A percentile compares a stretch with the other conserved stretches of the same genome.
These are phyloP conservation scores for Aspergillus uvarum DNA, from an alignment of 2,329 filamentous ascomycete genomes.

Conservation along the genomic window DNA sequence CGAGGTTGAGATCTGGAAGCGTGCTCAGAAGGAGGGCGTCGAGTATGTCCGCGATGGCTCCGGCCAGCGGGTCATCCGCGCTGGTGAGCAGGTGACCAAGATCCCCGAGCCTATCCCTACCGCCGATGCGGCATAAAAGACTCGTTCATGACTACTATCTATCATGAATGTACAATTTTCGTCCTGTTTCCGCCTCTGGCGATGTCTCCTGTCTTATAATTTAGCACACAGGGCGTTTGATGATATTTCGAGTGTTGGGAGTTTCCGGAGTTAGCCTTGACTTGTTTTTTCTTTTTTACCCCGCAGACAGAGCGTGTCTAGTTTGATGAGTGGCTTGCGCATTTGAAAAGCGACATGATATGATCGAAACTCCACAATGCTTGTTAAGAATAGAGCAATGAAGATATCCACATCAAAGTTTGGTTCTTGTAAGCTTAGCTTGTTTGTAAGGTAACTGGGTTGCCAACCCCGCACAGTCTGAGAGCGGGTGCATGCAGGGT, in stretches of 20 bases:
- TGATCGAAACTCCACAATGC: constrained; percentile 1
- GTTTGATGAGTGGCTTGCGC: constrained; percentile 1
- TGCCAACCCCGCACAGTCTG: background rate
- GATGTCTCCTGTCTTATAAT: constrained; percentile 13
- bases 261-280: constrained; percentile 16
- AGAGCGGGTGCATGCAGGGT: too few species aligned
- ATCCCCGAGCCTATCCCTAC: constrained; percentile 75
- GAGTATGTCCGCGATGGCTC: constrained; percentile 76
- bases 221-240: constrained; percentile 29
- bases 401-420: background rate
- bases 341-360: constrained; percentile 5
- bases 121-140: constrained; percentile 69
- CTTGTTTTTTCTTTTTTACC: background rate
- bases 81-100: constrained; percentile 82
- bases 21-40: constrained; percentile 74
- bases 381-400: background rate
- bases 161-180: constrained; percentile 12
- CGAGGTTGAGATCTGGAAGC: constrained; percentile 93
- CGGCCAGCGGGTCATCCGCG: constrained; percentile 80
- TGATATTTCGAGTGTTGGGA: constrained; percentile 8
- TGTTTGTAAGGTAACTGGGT: background rate
- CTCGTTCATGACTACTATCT: constrained; percentile 2
- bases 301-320: constrained; percentile 4
- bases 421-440: background rate
- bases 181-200: constrained; percentile 7